These are phyloP conservation scores for Lodderomyces metapsilosis DNA, from an alignment of 1,139 yeast genomes.

Conservation along the genomic window DNA sequence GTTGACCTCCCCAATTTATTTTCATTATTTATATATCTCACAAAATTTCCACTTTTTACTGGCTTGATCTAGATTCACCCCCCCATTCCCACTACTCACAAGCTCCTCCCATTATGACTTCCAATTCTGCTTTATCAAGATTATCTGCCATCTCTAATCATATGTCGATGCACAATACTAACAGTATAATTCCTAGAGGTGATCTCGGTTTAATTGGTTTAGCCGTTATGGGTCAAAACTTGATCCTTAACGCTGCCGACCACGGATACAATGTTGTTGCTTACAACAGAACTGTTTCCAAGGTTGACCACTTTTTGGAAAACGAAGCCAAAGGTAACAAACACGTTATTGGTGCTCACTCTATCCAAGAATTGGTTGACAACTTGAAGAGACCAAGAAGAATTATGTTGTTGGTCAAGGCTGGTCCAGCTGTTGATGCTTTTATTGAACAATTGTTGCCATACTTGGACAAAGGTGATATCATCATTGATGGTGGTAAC, in stretches of 20 bases:
- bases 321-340: slow-evolving; percentile 93
- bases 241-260: slow-evolving; percentile 96
- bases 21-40: too few species aligned
- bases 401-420: slow-evolving; percentile 90
- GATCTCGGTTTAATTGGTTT: slow-evolving; percentile 98
- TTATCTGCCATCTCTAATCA: slow-evolving; percentile 12
- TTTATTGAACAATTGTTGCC: slow-evolving; percentile 89
- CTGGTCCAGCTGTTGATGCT: slow-evolving; percentile 92
- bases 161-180: slow-evolving; percentile 18
- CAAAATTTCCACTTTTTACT: not conserved
- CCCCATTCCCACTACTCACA: too few species aligned
- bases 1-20: slow-evolving; percentile 1
- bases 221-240: slow-evolving; percentile 99
- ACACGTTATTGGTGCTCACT: slow-evolving; percentile 92
- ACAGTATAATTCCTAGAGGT: slow-evolving; percentile 52
- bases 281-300: slow-evolving; percentile 94
- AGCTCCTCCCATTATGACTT: not conserved
- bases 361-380: slow-evolving; percentile 82
- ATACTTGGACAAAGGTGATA: slow-evolving; percentile 92
- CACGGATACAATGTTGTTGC: slow-evolving; percentile 97
- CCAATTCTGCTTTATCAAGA: slow-evolving; percentile 11
- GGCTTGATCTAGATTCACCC: not conserved
- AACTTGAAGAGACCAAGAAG: slow-evolving; percentile 97
- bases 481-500: slow-evolving; percentile 99
- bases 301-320: slow-evolving; percentile 89